Conservation (phyloP, 768 basidiomycete species). For the Kondoa malvinella region DNA sequence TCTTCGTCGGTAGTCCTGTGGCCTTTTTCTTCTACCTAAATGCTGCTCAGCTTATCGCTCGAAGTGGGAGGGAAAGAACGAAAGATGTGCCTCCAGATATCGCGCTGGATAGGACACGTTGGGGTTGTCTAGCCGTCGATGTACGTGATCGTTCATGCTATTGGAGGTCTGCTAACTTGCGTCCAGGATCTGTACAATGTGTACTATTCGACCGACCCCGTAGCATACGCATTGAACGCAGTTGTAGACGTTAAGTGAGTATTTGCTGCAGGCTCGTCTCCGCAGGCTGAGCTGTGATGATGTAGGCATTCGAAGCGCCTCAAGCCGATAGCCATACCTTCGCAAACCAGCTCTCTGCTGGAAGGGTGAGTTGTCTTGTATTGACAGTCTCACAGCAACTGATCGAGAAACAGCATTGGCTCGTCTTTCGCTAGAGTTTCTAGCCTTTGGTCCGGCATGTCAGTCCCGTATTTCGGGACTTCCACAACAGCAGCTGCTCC, state of each 20-base stretch:
- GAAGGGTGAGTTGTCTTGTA: constrained; percentile 5
- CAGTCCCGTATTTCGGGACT: constrained; percentile 2
- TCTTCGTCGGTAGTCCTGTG: constrained; percentile 25
- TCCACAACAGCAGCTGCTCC: constrained; percentile 1
- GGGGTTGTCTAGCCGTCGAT: constrained; percentile 21
- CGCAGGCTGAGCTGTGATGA: too few species aligned
- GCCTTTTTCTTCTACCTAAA: constrained; percentile 25
- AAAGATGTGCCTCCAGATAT: constrained; percentile 19
- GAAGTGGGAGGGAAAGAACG: constrained; percentile 20
- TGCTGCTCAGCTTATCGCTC: constrained; percentile 24
- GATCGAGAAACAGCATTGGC: neutral
- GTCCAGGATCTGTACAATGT: constrained; percentile 15
- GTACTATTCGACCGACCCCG: constrained; percentile 23
- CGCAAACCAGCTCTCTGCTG: constrained; percentile 20
- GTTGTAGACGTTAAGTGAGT: constrained; percentile 22
- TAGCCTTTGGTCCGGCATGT: neutral
- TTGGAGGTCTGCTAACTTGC: constrained; percentile 6
- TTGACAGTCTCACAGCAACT: neutral
- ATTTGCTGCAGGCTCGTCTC: too few species aligned
- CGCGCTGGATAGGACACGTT: constrained; percentile 21
- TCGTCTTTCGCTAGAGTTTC: neutral
- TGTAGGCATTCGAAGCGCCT: constrained; percentile 23
- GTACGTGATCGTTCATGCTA: constrained; percentile 14
- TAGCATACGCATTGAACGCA: constrained; percentile 23
- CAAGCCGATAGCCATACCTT: constrained; percentile 24